A percentile compares a stretch with the other conserved stretches of the same genome.
Conservation (phyloP, 2,329 filamentous ascomycete genomes). For the Erysiphe neolycopersici region DNA sequence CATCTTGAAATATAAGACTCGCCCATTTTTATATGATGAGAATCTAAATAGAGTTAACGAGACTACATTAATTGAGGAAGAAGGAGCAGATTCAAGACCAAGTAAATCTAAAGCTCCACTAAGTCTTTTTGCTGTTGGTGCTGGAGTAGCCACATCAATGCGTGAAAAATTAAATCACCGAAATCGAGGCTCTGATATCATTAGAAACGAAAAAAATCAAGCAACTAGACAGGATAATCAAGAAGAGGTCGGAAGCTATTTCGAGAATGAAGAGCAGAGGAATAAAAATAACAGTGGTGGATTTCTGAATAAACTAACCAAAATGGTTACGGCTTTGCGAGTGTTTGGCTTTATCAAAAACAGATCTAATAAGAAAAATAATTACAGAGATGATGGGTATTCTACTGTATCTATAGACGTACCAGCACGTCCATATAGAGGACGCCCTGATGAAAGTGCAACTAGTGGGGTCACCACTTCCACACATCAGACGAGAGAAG, state of each 20-base stretch:
- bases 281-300: conserved; percentile 17
- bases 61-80: conserved; percentile 19
- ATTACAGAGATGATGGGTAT: conserved; percentile 26
- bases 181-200: neutral
- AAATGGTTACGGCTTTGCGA: conserved; percentile 33
- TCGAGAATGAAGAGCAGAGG: conserved; percentile 9
- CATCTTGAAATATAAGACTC: conserved; percentile 43
- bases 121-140: conserved; percentile 27
- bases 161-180: conserved; percentile 7
- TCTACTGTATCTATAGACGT: conserved; percentile 36
- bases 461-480: conserved; percentile 19
- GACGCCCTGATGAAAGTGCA: conserved; percentile 16
- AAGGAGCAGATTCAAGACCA: conserved; percentile 14
- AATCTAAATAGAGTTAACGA: conserved; percentile 9
- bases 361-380: conserved; percentile 24
- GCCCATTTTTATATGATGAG: conserved; percentile 24
- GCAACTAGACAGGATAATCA: neutral
- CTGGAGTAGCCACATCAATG: conserved; percentile 27
- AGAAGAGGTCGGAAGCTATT: neutral
- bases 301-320: conserved; percentile 32
- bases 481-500: conserved; percentile 8
- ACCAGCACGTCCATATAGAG: conserved; percentile 21
- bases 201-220: neutral
- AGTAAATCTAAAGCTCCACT: conserved; percentile 22
- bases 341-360: conserved; percentile 33